Conservation (phyloP, 805 yeast species). For the Kregervanrija delftensis region DNA sequence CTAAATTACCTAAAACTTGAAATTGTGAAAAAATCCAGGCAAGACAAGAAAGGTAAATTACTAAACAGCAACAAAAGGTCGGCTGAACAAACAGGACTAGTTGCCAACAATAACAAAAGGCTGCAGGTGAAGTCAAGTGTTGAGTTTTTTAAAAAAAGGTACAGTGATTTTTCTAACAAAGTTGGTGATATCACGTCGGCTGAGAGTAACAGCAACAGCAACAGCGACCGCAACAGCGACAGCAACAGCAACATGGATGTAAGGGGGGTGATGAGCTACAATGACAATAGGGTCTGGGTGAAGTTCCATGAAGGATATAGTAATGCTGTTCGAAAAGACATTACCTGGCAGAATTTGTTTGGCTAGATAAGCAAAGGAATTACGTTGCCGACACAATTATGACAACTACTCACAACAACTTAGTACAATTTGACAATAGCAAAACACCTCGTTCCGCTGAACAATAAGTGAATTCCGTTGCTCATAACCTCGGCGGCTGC, state of each 20-base stretch:
- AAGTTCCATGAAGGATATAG: slow-evolving; percentile 88
- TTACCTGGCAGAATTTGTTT: slow-evolving; percentile 70
- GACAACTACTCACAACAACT: no score
- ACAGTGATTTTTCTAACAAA: slow-evolving; percentile 15
- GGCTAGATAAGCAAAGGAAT: not conserved
- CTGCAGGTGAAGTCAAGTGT: slow-evolving; percentile 18
- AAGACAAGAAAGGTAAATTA: no score
- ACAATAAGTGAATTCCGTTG: no score
- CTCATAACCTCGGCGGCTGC: no score
- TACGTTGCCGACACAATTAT: no score
- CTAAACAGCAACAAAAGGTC: not conserved
- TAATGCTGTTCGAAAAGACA: slow-evolving; percentile 80
- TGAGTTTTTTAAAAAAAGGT: slow-evolving; percentile 40
- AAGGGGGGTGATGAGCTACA: slow-evolving; percentile 15
- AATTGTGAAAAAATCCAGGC: no score
- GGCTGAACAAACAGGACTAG: not conserved
- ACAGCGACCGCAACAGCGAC: not conserved
- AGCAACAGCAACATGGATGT: not conserved
- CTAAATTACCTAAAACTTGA: no score
- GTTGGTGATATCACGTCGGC: no score
- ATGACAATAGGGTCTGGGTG: slow-evolving; percentile 60
- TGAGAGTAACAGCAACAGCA: not conserved
- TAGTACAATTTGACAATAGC: no score
- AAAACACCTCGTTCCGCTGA: no score
- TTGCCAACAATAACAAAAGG: slow-evolving; percentile 11